These are phyloP conservation scores for Solanum tarijense DNA, from an alignment of 257 asterid species.

Conservation along the genomic window DNA sequence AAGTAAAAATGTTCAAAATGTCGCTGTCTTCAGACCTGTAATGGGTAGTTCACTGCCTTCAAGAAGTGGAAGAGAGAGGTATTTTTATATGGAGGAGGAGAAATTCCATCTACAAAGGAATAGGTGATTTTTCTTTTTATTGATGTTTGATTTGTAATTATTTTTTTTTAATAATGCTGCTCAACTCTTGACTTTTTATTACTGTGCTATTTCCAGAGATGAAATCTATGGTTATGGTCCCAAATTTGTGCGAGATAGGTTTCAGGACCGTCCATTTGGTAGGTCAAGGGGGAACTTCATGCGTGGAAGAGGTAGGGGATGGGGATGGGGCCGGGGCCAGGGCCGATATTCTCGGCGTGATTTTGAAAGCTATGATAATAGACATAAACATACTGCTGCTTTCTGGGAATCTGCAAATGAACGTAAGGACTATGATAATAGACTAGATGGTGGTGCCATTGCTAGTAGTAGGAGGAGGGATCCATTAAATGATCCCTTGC, in stretches of 20 bases:
- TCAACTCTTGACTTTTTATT: slow-evolving; percentile 3
- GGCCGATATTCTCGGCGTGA: slow-evolving; percentile 41
- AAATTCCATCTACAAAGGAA: slow-evolving; percentile 31
- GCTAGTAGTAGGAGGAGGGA: slow-evolving; percentile 29
- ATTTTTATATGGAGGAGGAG: slow-evolving; percentile 42
- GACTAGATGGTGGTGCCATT: slow-evolving; percentile 24
- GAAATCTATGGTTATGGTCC: slow-evolving; percentile 3
- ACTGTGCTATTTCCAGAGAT: slow-evolving; percentile 40
- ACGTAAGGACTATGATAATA: neutral
- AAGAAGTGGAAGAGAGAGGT: slow-evolving; percentile 57
- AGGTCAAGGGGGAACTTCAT: slow-evolving; percentile 40
- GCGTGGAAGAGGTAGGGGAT: slow-evolving; percentile 31
- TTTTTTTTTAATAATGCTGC: neutral
- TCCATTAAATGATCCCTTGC: slow-evolving; percentile 36
- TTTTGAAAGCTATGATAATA: slow-evolving; percentile 29
- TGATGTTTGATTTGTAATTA: neutral
- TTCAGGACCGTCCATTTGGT: slow-evolving; percentile 38
- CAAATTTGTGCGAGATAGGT: slow-evolving; percentile 34
- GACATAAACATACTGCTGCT: slow-evolving; percentile 38
- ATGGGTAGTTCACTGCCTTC: slow-evolving; percentile 29
- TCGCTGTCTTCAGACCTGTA: neutral
- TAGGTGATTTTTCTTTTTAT: slow-evolving; percentile 38
- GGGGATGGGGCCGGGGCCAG: slow-evolving; percentile 16
- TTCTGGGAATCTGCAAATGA: too few species aligned
- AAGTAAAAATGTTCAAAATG: neutral